Evolutionary conservation across 2,329 filamentous ascomycete genomes (phyloP).

Genomic region (Phaeomoniella chlamydospora): DNA sequence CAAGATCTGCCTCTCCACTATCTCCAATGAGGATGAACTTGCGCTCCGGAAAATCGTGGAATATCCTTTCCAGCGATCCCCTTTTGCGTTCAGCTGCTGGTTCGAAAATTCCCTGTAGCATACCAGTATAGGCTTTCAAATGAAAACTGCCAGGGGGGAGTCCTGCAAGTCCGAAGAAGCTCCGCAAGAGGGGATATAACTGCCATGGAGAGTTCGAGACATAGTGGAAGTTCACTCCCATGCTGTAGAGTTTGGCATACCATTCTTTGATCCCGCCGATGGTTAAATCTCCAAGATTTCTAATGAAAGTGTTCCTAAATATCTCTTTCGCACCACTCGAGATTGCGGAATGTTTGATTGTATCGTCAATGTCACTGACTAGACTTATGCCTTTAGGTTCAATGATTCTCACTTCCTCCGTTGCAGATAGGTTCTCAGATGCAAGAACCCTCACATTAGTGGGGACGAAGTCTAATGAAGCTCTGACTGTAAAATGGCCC

Average conservation of each 20-base stretch:
- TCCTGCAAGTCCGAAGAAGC: slow-evolving; percentile 66
- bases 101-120: slow-evolving; percentile 96
- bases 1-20: slow-evolving; percentile 89
- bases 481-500: slow-evolving; percentile 73
- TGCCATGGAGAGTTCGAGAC: slow-evolving; percentile 99
- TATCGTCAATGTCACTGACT: slow-evolving; percentile 97
- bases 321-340: slow-evolving; percentile 78
- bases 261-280: slow-evolving; percentile 81
- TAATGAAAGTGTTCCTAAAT: slow-evolving; percentile 88
- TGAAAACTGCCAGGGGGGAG: slow-evolving; percentile 84
- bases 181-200: slow-evolving; percentile 75
- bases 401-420: slow-evolving; percentile 62
- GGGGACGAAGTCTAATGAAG: slow-evolving; percentile 75
- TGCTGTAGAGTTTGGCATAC: slow-evolving; percentile 63
- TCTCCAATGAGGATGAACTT: slow-evolving; percentile 88
- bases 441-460: slow-evolving; percentile 80
- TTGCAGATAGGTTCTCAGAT: slow-evolving; percentile 69
- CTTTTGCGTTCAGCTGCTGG: slow-evolving; percentile 93
- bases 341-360: slow-evolving; percentile 90
- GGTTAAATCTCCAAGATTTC: slow-evolving; percentile 65
- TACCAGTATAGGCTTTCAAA: slow-evolving; percentile 88
- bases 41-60: slow-evolving; percentile 77
- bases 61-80: slow-evolving; percentile 67
- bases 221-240: slow-evolving; percentile 85
- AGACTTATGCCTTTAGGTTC: slow-evolving; percentile 71